Conservation (phyloP, 192 early-diverging fungal species). For the Chytriomyces confervae region DNA sequence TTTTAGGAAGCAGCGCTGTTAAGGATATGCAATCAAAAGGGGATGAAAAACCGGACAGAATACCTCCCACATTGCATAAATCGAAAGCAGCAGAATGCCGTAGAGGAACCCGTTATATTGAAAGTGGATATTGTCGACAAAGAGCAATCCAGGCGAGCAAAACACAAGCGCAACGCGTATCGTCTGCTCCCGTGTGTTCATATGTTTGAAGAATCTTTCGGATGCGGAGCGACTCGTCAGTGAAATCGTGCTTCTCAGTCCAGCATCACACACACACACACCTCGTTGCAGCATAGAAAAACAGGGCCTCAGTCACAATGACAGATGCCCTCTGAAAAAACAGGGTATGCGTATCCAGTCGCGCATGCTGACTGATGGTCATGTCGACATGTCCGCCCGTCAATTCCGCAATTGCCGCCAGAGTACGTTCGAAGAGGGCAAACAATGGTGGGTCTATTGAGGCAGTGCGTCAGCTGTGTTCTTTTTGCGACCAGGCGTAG, state of each 20-base stretch:
- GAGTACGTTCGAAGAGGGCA: constrained; percentile 89
- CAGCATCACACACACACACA: constrained; percentile 34
- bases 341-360: constrained; percentile 56
- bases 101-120: constrained; percentile 93
- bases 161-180: constrained; percentile 43
- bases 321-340: constrained; percentile 86
- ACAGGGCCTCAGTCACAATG: constrained; percentile 78
- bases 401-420: constrained; percentile 47
- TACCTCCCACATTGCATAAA: constrained; percentile 74
- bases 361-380: too few relatives aligned
- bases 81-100: constrained; percentile 82
- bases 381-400: too few relatives aligned
- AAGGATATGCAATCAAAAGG: neutral
- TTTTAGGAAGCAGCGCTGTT: neutral
- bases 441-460: constrained; percentile 89
- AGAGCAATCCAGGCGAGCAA: constrained; percentile 56
- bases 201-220: neutral
- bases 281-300: constrained; percentile 71
- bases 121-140: constrained; percentile 97
- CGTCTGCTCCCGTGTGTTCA: neutral
- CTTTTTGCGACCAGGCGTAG: constrained; percentile 43
- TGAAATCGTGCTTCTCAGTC: too few relatives aligned
- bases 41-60: neutral
- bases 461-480: constrained; percentile 75
- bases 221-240: too few relatives aligned